These are phyloP conservation scores for Sorghum bicolor DNA, from an alignment of 176 grass and related monocot genomes.

Conservation along the genomic window Sorghum_bicolor_NCBIv3 NC_012872.2:13404501-13405000, in stretches of 20 bases:
- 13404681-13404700: background rate
- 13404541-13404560: too few relatives aligned
- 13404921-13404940: conserved; percentile 66
- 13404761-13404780: background rate
- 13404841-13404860: conserved; percentile 38
- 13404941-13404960: conserved; percentile 79
- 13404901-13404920: conserved; percentile 94
- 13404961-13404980: conserved; percentile 80
- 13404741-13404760: background rate
- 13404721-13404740: background rate
- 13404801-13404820: background rate
- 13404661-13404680: conserved; percentile 19
- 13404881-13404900: conserved; percentile 62
- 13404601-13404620: background rate
- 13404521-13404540: background rate
- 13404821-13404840: background rate
- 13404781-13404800: background rate
- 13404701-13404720: background rate
- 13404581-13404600: background rate
- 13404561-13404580: background rate
- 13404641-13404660: background rate
- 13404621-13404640: background rate
- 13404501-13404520: background rate
- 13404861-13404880: conserved; percentile 84
- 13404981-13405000: conserved; percentile 64